phyloP scores from a whole-genome alignment of 2,329 filamentous ascomycete species.

The Claviceps pazoutovae region DNA sequence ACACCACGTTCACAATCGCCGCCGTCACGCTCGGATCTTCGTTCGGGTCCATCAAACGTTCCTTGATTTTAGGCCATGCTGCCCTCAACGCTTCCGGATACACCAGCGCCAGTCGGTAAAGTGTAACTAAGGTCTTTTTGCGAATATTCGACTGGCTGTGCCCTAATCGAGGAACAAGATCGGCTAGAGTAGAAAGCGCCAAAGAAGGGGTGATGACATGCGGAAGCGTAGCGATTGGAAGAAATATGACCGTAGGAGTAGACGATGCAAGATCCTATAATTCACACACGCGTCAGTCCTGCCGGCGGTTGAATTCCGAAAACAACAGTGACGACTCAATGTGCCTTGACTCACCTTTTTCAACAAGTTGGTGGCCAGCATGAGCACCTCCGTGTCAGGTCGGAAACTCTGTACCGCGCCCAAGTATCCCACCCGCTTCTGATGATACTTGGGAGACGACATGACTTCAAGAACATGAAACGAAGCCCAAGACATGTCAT shows the following conservation, averaged over 20 bases:
- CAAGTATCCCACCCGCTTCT: slow-evolving; percentile 91
- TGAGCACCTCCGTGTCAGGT: slow-evolving; percentile 88
- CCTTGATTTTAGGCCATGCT: slow-evolving; percentile 96
- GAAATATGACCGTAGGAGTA: slow-evolving; percentile 61
- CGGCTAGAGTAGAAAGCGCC: slow-evolving; percentile 75
- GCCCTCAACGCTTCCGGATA: slow-evolving; percentile 87
- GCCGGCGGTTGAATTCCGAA: neutral
- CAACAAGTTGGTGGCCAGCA: slow-evolving; percentile 90
- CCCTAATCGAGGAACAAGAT: slow-evolving; percentile 71
- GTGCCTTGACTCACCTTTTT: slow-evolving; percentile 54
- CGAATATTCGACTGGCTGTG: slow-evolving; percentile 77
- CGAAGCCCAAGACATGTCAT: slow-evolving; percentile 98
- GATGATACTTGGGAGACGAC: slow-evolving; percentile 86
- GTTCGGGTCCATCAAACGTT: slow-evolving; percentile 74
- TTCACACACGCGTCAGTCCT: neutral
- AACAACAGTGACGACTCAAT: neutral
- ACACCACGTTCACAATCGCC: slow-evolving; percentile 92
- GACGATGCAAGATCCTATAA: slow-evolving; percentile 55
- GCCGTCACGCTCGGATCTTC: slow-evolving; percentile 91
- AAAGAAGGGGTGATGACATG: slow-evolving; percentile 89
- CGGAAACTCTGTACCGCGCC: slow-evolving; percentile 93
- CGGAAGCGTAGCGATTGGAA: slow-evolving; percentile 81
- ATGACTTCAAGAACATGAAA: slow-evolving; percentile 99
- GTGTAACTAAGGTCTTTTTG: slow-evolving; percentile 90
- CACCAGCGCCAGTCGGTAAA: slow-evolving; percentile 88